Evolutionary conservation across 768 basidiomycete genomes (phyloP).

Genomic region (Auricularia sp.): DNA sequence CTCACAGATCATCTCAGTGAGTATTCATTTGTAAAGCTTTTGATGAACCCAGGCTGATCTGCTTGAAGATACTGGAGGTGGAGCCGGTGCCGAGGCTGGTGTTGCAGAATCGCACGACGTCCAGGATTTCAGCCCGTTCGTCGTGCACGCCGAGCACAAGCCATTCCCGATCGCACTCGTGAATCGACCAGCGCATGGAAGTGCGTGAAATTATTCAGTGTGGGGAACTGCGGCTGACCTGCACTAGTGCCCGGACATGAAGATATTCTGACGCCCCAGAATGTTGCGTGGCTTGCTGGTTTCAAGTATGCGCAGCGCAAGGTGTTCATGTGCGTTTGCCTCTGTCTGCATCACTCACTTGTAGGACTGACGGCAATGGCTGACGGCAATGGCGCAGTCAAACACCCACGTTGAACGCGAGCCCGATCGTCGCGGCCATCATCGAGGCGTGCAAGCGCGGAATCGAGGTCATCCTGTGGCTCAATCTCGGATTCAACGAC

Average conservation of each 20-base stretch:
- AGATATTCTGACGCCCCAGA: conserved; percentile 44
- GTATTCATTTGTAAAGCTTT: not conserved
- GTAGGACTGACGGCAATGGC: not conserved
- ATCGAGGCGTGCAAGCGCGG: conserved; percentile 53
- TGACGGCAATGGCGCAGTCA: conserved; percentile 30
- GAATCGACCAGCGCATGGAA: conserved; percentile 51
- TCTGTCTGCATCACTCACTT: not conserved
- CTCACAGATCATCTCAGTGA: conserved; percentile 32
- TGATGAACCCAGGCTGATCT: not conserved
- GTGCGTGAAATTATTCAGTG: conserved; percentile 16
- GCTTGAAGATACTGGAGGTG: not conserved
- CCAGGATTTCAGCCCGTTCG: conserved; percentile 53
- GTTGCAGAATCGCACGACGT: conserved; percentile 6
- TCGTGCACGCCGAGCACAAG: conserved; percentile 46
- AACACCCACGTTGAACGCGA: conserved; percentile 62
- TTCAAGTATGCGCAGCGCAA: conserved; percentile 47
- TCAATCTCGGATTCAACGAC: conserved; percentile 46
- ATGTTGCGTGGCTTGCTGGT: conserved; percentile 58
- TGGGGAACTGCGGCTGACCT: not conserved
- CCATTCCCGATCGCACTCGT: conserved; percentile 58
- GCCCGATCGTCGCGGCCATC: conserved; percentile 47
- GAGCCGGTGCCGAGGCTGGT: conserved; percentile 5
- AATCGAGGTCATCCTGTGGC: conserved; percentile 48
- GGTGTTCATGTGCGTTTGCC: conserved; percentile 48
- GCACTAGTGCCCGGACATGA: conserved; percentile 33